These are phyloP conservation scores for Rutstroemia sp. DNA, from an alignment of 2,329 filamentous ascomycete species.

Conservation along the genomic window DNA sequence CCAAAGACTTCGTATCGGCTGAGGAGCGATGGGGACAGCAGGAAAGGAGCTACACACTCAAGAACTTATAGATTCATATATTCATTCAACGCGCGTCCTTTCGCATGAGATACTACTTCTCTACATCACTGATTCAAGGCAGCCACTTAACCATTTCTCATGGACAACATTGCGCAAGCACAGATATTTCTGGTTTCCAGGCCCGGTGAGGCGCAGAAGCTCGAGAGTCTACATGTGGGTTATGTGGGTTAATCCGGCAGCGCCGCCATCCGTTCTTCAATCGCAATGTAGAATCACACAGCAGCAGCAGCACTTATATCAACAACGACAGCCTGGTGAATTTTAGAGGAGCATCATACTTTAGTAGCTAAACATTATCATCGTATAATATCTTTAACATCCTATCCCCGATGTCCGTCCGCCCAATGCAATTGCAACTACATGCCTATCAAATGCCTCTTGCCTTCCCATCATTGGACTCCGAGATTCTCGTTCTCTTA, in stretches of 20 bases:
- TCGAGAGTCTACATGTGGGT: no score
- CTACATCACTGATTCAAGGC: no score
- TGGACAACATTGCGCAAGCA: no score
- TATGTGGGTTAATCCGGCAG: no score
- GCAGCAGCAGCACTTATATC: no score
- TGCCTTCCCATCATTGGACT: neutral
- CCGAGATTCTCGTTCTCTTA: neutral
- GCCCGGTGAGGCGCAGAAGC: no score
- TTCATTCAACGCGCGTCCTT: neutral
- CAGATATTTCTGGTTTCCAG: no score
- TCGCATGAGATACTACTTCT: no score
- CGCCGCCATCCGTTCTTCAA: no score
- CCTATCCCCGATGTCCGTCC: neutral
- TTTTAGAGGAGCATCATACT: neutral
- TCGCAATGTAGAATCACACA: no score
- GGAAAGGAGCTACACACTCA: neutral
- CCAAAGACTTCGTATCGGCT: neutral
- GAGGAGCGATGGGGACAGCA: neutral
- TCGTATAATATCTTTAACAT: neutral
- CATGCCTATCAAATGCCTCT: neutral
- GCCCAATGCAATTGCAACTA: neutral
- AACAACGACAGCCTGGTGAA: neutral
- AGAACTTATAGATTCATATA: neutral
- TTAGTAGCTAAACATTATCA: neutral
- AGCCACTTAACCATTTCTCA: no score